Conservation (phyloP, 352 stramenopile genomes). For the Phytophthora palmivora region DNA sequence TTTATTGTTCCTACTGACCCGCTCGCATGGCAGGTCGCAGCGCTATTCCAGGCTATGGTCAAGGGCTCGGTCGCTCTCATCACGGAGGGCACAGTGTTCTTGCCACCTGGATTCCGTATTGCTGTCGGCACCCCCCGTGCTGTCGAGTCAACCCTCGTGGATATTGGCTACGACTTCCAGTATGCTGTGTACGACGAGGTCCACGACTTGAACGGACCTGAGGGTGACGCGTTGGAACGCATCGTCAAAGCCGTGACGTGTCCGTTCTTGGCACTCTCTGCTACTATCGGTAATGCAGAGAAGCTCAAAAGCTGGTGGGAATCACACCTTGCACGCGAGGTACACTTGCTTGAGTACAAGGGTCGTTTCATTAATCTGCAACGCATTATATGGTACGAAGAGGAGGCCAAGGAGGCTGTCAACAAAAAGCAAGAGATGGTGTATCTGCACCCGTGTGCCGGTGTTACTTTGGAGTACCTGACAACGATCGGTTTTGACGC, state of each 20-base stretch:
- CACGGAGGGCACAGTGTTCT: constrained; percentile 91
- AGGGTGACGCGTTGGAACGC: constrained; percentile 96
- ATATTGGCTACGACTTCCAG: constrained; percentile 94
- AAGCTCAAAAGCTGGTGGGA: constrained; percentile 96
- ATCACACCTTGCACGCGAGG: constrained; percentile 82
- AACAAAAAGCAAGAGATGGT: constrained; percentile 77
- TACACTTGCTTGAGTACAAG: constrained; percentile 96
- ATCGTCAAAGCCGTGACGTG: constrained; percentile 96
- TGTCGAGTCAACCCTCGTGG: constrained; percentile 93
- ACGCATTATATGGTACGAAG: constrained; percentile 94
- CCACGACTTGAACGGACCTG: constrained; percentile 97
- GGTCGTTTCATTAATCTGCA: constrained; percentile 99
- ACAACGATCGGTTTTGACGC: constrained; percentile 84
- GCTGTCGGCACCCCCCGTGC: constrained; percentile 96
- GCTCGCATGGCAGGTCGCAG: constrained; percentile 98
- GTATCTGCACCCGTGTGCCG: constrained; percentile 81
- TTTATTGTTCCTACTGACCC: constrained; percentile 97
- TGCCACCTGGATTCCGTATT: constrained; percentile 87
- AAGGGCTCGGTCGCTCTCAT: constrained; percentile 96
- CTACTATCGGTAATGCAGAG: constrained; percentile 97
- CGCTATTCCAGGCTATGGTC: constrained; percentile 98
- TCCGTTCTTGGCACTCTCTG: constrained; percentile 97
- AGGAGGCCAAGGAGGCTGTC: constrained; percentile 40
- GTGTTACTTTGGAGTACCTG: constrained; percentile 87
- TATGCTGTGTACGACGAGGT: constrained; percentile 99